Evolutionary conservation across 2,329 filamentous ascomycete genomes (phyloP).

Genomic region (Cladosporium sp.): DNA sequence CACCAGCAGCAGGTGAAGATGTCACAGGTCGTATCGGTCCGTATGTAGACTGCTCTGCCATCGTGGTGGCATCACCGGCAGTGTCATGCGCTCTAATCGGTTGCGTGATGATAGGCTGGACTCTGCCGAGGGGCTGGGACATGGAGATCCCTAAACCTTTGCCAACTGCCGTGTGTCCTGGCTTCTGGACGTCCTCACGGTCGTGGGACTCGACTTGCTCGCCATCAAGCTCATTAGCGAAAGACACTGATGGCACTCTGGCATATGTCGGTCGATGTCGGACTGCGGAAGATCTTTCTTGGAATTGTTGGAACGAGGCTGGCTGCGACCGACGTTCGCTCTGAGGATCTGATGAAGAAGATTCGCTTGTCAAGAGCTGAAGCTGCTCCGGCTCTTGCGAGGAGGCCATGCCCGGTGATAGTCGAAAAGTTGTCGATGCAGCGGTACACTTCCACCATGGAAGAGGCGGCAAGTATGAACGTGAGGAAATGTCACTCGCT

Average conservation of each 20-base stretch:
- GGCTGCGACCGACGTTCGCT: not conserved
- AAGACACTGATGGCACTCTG: slow-evolving; percentile 33
- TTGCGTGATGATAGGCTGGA: not conserved
- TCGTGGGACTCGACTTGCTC: slow-evolving; percentile 29
- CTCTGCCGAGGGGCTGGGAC: not conserved
- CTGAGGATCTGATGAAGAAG: not conserved
- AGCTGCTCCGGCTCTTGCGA: not conserved
- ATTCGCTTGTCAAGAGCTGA: not conserved
- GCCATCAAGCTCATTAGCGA: slow-evolving; percentile 29
- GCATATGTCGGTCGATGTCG: slow-evolving; percentile 33
- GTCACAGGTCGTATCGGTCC: slow-evolving; percentile 16
- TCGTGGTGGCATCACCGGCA: not conserved
- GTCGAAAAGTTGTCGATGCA: not conserved
- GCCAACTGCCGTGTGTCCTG: slow-evolving; percentile 15
- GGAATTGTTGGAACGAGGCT: slow-evolving; percentile 4
- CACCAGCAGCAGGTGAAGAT: slow-evolving; percentile 23
- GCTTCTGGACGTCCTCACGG: slow-evolving; percentile 27
- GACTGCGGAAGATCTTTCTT: slow-evolving; percentile 9
- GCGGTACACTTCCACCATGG: no score
- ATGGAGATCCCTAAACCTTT: slow-evolving; percentile 33
- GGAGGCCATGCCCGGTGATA: not conserved
- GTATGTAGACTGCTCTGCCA: slow-evolving; percentile 13
- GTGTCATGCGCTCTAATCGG: not conserved
- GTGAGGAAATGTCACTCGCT: no score
- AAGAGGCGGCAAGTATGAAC: not conserved